Conservation (phyloP, 2,329 filamentous ascomycete species). For the Lizonia empirigonia region DNA sequence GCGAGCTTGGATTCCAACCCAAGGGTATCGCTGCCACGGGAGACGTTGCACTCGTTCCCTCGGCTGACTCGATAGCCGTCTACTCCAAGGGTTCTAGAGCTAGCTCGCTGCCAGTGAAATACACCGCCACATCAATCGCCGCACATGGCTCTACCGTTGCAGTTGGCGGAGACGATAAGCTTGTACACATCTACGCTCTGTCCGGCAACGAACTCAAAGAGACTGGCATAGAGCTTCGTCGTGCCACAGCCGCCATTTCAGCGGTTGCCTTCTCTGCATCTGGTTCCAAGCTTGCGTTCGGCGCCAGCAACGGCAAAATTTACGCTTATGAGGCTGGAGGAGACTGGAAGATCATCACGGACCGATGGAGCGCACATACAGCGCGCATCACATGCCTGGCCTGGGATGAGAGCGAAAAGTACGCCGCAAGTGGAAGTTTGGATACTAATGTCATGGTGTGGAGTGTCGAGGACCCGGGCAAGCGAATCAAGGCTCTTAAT, state of each 20-base stretch:
- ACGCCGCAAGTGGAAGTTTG: constrained; percentile 81
- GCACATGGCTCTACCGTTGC: constrained; percentile 72
- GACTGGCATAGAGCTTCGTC: constrained; percentile 62
- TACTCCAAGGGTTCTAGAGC: constrained; percentile 64
- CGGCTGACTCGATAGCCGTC: constrained; percentile 63
- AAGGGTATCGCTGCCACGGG: constrained; percentile 70
- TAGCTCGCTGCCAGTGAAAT: constrained; percentile 65
- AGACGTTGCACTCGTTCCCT: constrained; percentile 58
- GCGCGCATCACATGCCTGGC: constrained; percentile 69
- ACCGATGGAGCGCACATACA: constrained; percentile 76
- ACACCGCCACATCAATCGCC: constrained; percentile 72
- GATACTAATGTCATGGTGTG: constrained; percentile 94
- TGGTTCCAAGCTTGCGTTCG: constrained; percentile 79
- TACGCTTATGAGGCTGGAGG: constrained; percentile 71
- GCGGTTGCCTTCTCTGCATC: constrained; percentile 81
- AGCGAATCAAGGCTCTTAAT: constrained; percentile 81
- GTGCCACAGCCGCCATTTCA: constrained; percentile 74
- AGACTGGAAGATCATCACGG: constrained; percentile 75
- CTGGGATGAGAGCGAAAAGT: constrained; percentile 78
- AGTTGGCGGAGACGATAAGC: constrained; percentile 75
- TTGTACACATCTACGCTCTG: constrained; percentile 74
- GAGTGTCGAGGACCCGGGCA: constrained; percentile 82
- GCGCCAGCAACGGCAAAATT: constrained; percentile 85
- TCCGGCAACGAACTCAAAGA: constrained; percentile 63
- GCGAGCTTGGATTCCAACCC: constrained; percentile 78